Percentiles rank a stretch among this genome's conserved stretches.
Evolutionary conservation across 129 eudicot genomes (phyloP).

Genomic region (Saposhnikovia divaricata): DNA sequence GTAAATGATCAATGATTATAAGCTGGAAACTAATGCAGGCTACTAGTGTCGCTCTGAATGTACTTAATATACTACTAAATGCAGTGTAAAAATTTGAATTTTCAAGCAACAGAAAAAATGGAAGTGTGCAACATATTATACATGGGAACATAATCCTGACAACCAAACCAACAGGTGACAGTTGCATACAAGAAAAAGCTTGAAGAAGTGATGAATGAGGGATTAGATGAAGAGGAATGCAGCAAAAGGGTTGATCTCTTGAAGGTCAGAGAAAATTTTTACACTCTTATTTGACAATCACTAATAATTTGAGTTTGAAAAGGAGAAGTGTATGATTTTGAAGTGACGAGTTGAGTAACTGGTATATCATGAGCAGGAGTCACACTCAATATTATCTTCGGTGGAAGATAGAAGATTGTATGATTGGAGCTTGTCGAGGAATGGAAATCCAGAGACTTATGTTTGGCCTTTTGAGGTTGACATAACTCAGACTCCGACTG

Average conservation of each 20-base stretch:
- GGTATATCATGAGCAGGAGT: conserved; percentile 33
- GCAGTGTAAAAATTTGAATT: background rate
- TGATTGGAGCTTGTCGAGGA: conserved; percentile 90
- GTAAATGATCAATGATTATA: background rate
- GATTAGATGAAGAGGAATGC: conserved; percentile 30
- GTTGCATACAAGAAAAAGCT: conserved; percentile 53
- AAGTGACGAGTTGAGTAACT: background rate
- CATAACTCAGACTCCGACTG: conserved; percentile 34
- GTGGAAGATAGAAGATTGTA: conserved; percentile 76
- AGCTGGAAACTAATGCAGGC: background rate
- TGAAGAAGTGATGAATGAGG: conserved; percentile 48
- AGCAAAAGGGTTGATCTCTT: conserved; percentile 16
- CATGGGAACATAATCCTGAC: background rate
- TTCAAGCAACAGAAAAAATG: background rate
- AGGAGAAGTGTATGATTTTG: background rate
- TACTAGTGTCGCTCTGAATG: background rate
- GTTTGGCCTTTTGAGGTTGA: conserved; percentile 87
- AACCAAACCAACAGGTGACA: conserved; percentile 35
- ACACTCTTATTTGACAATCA: background rate
- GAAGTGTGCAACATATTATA: background rate
- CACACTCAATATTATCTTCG: conserved; percentile 58
- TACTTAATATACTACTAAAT: background rate
- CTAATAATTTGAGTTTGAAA: background rate
- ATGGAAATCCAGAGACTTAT: conserved; percentile 50
- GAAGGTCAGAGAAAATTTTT: conserved; percentile 1